Conservation (phyloP, 768 basidiomycete species). For the Filobasidium floriforme region DNA sequence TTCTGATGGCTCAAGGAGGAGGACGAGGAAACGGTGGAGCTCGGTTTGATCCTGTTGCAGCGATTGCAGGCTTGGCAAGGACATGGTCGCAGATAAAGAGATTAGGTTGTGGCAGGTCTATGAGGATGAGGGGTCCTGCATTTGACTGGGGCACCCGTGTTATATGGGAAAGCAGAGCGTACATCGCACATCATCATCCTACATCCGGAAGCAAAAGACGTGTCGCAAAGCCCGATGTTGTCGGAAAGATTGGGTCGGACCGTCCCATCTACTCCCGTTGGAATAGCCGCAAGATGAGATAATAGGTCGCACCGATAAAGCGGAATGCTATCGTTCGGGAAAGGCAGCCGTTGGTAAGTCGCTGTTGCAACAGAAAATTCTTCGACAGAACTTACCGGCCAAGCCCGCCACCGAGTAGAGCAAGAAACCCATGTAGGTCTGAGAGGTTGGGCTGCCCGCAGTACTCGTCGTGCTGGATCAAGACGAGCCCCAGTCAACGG, state of each 20-base stretch:
- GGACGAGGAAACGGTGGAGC: conserved; percentile 45
- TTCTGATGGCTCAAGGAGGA: conserved; percentile 64
- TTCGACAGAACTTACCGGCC: conserved; percentile 57
- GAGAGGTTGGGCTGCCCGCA: conserved; percentile 55
- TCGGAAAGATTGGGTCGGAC: neutral
- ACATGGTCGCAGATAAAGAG: too few relatives aligned
- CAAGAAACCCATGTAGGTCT: conserved; percentile 81
- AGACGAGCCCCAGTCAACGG: conserved; percentile 13
- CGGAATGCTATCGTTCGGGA: conserved; percentile 57
- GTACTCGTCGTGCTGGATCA: conserved; percentile 50
- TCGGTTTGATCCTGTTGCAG: neutral
- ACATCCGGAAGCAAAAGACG: too few relatives aligned
- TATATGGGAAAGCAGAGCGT: too few relatives aligned
- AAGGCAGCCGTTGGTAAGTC: conserved; percentile 6
- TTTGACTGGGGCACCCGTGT: too few relatives aligned
- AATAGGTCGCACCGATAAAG: conserved; percentile 70
- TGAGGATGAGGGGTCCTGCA: too few relatives aligned
- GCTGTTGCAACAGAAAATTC: neutral
- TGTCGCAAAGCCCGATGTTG: too few relatives aligned
- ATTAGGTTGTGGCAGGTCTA: too few relatives aligned
- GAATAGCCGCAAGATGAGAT: conserved; percentile 78
- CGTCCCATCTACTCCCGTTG: conserved; percentile 68
- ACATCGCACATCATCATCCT: too few relatives aligned
- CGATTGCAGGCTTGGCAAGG: neutral
- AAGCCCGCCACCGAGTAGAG: conserved; percentile 80